Evolutionary conservation across 768 basidiomycete species (phyloP).

Genomic region (Tulasnella sp.): DNA sequence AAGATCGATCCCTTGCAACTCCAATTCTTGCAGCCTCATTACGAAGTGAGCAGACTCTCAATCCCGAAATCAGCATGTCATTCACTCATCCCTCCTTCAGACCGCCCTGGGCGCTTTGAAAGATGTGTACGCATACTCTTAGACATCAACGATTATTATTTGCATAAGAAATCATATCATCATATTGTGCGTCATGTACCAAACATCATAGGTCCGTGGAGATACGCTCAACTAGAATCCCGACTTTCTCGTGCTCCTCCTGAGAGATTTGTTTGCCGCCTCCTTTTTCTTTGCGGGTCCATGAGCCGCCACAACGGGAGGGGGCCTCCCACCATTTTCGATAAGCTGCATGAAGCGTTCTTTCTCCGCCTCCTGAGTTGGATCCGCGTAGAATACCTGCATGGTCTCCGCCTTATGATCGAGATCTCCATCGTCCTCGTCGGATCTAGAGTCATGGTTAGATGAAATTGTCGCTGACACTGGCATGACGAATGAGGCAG

Average conservation of each 20-base stretch:
- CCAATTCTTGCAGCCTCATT: slow-evolving; percentile 41
- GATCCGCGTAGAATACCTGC: slow-evolving; percentile 58
- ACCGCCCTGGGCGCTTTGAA: too few species aligned
- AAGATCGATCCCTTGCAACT: slow-evolving; percentile 53
- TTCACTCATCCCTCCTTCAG: too few species aligned
- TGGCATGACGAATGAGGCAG: slow-evolving; percentile 6
- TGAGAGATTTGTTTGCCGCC: too few species aligned
- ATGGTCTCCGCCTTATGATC: slow-evolving; percentile 27
- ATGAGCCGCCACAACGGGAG: background rate
- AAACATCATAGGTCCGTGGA: too few species aligned
- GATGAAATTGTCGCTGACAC: background rate
- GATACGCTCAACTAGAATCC: too few species aligned
- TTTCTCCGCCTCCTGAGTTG: slow-evolving; percentile 48
- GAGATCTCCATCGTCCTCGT: background rate
- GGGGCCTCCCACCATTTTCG: background rate
- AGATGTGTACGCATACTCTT: too few species aligned
- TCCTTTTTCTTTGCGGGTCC: too few species aligned
- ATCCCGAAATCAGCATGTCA: too few species aligned
- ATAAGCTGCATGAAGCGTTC: slow-evolving; percentile 46
- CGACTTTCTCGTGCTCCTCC: too few species aligned
- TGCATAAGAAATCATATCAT: too few species aligned
- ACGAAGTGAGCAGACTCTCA: slow-evolving; percentile 41
- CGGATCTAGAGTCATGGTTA: slow-evolving; percentile 6
- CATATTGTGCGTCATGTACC: too few species aligned
- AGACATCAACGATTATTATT: too few species aligned